Evolutionary conservation across 2,329 filamentous ascomycete species (phyloP).

Genomic region (Atkinsonella hypoxylon): DNA sequence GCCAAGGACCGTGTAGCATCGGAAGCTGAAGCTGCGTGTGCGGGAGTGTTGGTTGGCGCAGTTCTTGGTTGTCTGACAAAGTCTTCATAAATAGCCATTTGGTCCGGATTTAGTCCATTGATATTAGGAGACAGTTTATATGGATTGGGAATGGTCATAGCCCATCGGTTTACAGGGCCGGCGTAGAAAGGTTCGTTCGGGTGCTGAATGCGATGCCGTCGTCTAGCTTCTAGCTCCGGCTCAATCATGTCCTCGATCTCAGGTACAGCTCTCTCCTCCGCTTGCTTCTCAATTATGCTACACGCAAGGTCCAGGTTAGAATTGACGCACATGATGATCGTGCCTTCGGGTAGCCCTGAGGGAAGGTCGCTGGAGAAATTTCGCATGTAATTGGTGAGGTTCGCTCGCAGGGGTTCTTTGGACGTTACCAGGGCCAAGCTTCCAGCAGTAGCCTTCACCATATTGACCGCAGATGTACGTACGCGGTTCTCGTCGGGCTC

Average conservation of each 20-base stretch:
- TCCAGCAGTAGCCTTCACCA: constrained; percentile 90
- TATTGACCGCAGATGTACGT: constrained; percentile 75
- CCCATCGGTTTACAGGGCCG: constrained; percentile 74
- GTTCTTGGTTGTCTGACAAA: constrained; percentile 77
- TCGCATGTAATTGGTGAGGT: constrained; percentile 94
- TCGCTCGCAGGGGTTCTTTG: constrained; percentile 90
- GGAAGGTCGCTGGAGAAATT: constrained; percentile 55
- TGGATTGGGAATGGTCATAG: constrained; percentile 84
- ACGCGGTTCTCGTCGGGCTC: constrained; percentile 83
- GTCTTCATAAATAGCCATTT: constrained; percentile 93
- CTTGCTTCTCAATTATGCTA: constrained; percentile 87
- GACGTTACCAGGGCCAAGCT: constrained; percentile 95
- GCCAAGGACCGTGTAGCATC: constrained; percentile 50
- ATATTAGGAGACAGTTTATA: constrained; percentile 68
- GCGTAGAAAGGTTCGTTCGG: constrained; percentile 80
- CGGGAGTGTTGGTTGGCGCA: constrained; percentile 38
- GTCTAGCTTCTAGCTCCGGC: constrained; percentile 63
- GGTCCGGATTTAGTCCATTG: constrained; percentile 72
- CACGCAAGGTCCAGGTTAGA: constrained; percentile 92
- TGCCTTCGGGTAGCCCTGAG: constrained; percentile 80
- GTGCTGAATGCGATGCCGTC: constrained; percentile 60
- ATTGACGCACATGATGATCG: constrained; percentile 97
- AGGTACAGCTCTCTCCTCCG: constrained; percentile 81
- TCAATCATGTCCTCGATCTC: constrained; percentile 95
- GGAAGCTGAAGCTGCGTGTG: constrained; percentile 45